Evolutionary conservation across 2,329 filamentous ascomycete genomes (phyloP), one percentile per base, ranked within the genome.

Genomic region (Fusarium clavum): DNA sequence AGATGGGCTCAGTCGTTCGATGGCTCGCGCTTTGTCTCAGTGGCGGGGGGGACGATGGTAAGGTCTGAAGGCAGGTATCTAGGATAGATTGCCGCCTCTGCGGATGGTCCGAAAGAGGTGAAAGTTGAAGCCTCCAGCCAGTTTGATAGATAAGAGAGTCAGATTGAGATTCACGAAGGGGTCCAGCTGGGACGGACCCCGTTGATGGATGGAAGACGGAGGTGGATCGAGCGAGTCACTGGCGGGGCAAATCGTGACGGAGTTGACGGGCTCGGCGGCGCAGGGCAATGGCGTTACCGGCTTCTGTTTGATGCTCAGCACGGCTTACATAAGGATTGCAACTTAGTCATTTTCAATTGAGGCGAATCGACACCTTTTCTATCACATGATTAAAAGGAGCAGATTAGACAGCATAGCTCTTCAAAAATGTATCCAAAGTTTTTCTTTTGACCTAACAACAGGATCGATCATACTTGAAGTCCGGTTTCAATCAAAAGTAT

Each of bases 181-280:
- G 78, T 77, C 77, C 79, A 74, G 62, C 63, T 76, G 67, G 75
- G 77, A 75, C 70, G 77, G 77, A 80, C 78, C 79, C 79, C 79
- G 74, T 75, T 72, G 70, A 74, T 71, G 70, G 72, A 73, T 75
- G 75, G 69, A 74, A 70, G 69, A 73, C 69, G 72, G 69, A 73
- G 71, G 69, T 72, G 73, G 67, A 76, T 74, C 65, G 71, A 75
- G 65, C 69, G 77, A 79, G 78, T 80, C 77, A 78, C 75, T 73
- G 68, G 77, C 77, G 79, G 79, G 78, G 78, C 79, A 77, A 77
- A 77, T 79, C 69, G 77, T 77, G 75, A 79, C 71, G 73, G 71
- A 76, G 66, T 71, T 70, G 67, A 62, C 51, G 63, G 52, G 54
- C 48, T 61, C 49, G 66, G 55, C 58, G 57, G 57, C 56, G 56